These are phyloP conservation scores for Yamadazyma sp. DNA, from an alignment of 1,139 yeast species.

Conservation along the genomic window DNA sequence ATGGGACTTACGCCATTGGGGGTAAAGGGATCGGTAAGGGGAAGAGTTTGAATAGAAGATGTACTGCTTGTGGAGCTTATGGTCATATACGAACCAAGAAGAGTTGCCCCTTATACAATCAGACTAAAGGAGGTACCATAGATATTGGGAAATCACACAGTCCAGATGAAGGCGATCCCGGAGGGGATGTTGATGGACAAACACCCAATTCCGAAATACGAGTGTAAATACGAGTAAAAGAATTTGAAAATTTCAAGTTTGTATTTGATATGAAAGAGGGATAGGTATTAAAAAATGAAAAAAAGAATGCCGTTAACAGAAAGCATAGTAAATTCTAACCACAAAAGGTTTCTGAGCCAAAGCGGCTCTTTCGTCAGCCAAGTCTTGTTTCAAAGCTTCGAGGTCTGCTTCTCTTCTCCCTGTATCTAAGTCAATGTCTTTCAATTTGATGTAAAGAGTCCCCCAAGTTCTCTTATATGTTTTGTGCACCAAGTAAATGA, in stretches of 20 bases:
- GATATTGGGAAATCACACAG: slow-evolving; percentile 7
- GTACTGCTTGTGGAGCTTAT: slow-evolving; percentile 92
- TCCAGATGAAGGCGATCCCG: slow-evolving; percentile 3
- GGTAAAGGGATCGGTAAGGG: slow-evolving; percentile 73
- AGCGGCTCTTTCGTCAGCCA: slow-evolving; percentile 40
- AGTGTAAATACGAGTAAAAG: background rate
- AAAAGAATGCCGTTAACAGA: slow-evolving; percentile 28
- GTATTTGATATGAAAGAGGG: background rate
- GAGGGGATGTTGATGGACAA: background rate
- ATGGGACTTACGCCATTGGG: slow-evolving; percentile 48
- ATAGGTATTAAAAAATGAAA: background rate
- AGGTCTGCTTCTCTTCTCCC: slow-evolving; percentile 50
- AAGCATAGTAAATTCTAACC: slow-evolving; percentile 35
- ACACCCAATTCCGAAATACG: background rate
- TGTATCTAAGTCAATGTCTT: slow-evolving; percentile 50
- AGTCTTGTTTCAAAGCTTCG: slow-evolving; percentile 44
- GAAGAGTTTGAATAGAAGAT: slow-evolving; percentile 78
- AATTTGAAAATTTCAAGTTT: background rate
- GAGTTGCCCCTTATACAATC: slow-evolving; percentile 77
- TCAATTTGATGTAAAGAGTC: slow-evolving; percentile 29
- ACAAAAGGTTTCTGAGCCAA: slow-evolving; percentile 29
- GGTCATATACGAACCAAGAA: slow-evolving; percentile 94
- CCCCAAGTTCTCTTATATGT: slow-evolving; percentile 29
- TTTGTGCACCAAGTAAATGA: slow-evolving; percentile 32
- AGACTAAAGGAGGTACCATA: slow-evolving; percentile 26